These are phyloP conservation scores for Mycena vitilis DNA, from an alignment of 768 basidiomycete genomes.

Conservation along the genomic window DNA sequence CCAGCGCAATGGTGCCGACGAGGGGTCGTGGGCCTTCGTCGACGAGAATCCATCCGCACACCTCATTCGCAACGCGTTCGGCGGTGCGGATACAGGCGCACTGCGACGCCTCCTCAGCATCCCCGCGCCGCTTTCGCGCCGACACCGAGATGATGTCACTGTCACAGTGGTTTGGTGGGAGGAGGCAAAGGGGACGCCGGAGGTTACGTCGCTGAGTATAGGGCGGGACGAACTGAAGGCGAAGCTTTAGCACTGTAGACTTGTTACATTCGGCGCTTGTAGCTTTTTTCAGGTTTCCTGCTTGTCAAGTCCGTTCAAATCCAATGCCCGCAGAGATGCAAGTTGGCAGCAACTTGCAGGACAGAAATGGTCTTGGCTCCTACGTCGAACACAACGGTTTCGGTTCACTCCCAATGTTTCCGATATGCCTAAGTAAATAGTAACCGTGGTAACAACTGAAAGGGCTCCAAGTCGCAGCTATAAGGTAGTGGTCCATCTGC, in stretches of 20 bases:
- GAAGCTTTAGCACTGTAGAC: conserved; percentile 56
- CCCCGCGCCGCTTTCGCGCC: conserved; percentile 80
- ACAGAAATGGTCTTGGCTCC: too few species aligned
- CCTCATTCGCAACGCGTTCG: conserved; percentile 91
- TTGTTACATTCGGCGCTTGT: not conserved
- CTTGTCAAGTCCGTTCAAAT: too few species aligned
- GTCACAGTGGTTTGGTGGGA: conserved; percentile 91
- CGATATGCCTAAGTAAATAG: too few species aligned
- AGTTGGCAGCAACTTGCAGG: too few species aligned
- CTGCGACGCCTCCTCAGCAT: conserved; percentile 81
- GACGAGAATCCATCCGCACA: conserved; percentile 86
- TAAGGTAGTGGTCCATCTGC: too few species aligned
- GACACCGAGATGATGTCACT: conserved; percentile 86
- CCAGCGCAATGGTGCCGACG: conserved; percentile 40
- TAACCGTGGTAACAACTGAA: too few species aligned
- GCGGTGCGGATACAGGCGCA: conserved; percentile 74
- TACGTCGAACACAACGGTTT: too few species aligned
- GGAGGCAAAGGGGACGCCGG: conserved; percentile 58
- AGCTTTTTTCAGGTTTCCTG: too few species aligned
- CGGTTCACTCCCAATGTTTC: too few species aligned
- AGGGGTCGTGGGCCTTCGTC: conserved; percentile 79
- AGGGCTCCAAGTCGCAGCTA: too few species aligned
- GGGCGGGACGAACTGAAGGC: conserved; percentile 49
- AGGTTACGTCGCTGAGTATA: conserved; percentile 46
- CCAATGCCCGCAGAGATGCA: too few species aligned